phyloP scores from a whole-genome alignment of 1,284 basidiomycete species.

The Melampsora americana region DNA sequence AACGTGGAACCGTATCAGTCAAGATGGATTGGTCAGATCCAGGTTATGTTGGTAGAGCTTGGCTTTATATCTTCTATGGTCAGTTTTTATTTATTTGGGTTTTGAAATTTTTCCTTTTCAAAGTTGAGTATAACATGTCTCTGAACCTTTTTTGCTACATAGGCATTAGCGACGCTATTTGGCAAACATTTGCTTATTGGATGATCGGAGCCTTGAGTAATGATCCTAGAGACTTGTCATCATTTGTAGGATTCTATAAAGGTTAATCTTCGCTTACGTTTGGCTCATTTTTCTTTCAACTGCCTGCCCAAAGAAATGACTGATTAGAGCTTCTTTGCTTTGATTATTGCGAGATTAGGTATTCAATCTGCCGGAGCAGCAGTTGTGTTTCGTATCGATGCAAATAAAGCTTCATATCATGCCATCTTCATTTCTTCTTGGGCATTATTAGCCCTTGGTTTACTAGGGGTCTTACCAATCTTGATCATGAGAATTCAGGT shows the following conservation, averaged over 20 bases:
- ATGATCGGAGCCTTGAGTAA: constrained; percentile 39
- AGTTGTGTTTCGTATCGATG: constrained; percentile 39
- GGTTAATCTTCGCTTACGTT: constrained; percentile 1
- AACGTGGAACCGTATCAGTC: constrained; percentile 38
- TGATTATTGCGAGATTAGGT: background rate
- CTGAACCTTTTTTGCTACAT: background rate
- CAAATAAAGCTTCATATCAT: constrained; percentile 41
- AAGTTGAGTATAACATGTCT: background rate
- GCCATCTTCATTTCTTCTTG: constrained; percentile 44
- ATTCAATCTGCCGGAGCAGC: constrained; percentile 43
- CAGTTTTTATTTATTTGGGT: constrained; percentile 46
- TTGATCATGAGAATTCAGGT: constrained; percentile 36
- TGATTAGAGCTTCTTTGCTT: background rate
- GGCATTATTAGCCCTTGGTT: constrained; percentile 21
- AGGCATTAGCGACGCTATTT: constrained; percentile 42
- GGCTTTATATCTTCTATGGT: constrained; percentile 51
- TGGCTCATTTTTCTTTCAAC: background rate
- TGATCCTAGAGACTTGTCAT: constrained; percentile 33
- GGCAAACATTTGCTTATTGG: constrained; percentile 44
- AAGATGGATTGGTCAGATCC: constrained; percentile 42
- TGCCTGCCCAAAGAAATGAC: background rate
- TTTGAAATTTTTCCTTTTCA: constrained; percentile 13
- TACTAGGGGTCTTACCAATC: constrained; percentile 23
- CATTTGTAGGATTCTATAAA: constrained; percentile 44
- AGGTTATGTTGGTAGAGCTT: constrained; percentile 47